phyloP scores from a whole-genome alignment of 169 alveolate genomes.

The Ichthyophthirius multifiliis region DNA sequence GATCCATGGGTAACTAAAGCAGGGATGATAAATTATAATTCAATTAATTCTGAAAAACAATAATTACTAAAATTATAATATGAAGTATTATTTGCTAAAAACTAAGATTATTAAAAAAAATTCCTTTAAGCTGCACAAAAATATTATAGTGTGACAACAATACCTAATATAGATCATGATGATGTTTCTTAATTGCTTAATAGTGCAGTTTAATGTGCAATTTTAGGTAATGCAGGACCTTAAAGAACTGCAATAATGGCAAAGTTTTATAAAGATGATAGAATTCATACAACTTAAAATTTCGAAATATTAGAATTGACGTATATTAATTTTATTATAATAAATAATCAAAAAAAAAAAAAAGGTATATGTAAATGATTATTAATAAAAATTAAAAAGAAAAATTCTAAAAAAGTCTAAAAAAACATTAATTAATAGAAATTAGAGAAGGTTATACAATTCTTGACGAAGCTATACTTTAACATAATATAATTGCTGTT shows the following conservation, averaged over 20 bases:
- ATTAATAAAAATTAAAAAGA: slow-evolving; percentile 51
- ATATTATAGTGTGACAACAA: slow-evolving; percentile 50
- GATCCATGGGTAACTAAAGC: slow-evolving; percentile 62
- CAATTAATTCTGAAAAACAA: slow-evolving; percentile 35
- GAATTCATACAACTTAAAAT: slow-evolving; percentile 41
- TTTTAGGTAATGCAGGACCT: slow-evolving; percentile 73
- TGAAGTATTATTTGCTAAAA: slow-evolving; percentile 67
- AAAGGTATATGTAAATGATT: slow-evolving; percentile 57
- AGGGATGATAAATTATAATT: slow-evolving; percentile 24
- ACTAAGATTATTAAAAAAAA: slow-evolving; percentile 58
- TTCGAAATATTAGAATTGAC: slow-evolving; percentile 54
- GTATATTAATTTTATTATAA: not conserved
- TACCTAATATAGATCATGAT: slow-evolving; percentile 36
- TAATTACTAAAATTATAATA: slow-evolving; percentile 40
- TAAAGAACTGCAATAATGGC: slow-evolving; percentile 62
- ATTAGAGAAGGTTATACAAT: slow-evolving; percentile 59
- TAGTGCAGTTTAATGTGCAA: slow-evolving; percentile 63
- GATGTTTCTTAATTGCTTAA: slow-evolving; percentile 48
- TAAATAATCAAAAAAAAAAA: not conserved
- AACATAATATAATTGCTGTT: slow-evolving; percentile 73
- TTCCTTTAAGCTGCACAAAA: slow-evolving; percentile 62
- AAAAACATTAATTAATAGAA: slow-evolving; percentile 55
- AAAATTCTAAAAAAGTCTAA: slow-evolving; percentile 48
- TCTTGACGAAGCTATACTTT: slow-evolving; percentile 63
- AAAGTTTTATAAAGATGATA: slow-evolving; percentile 57